These are phyloP conservation scores for Hyphopichia pseudoburtonii DNA, from an alignment of 1,139 yeast genomes.

Conservation along the genomic window DNA sequence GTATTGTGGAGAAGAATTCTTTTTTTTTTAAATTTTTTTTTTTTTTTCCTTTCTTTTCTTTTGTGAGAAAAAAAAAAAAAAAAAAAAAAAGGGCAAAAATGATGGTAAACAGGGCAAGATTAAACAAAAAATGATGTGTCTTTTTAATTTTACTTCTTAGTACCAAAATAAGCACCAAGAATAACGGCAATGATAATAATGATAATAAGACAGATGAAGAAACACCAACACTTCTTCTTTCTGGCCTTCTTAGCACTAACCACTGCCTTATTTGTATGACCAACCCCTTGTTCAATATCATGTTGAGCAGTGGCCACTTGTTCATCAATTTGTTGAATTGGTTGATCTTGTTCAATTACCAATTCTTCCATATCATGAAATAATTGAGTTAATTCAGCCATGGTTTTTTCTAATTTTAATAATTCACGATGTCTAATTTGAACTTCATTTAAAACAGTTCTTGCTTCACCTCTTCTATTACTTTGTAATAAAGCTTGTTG, in stretches of 20 bases:
- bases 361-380: conserved; percentile 96
- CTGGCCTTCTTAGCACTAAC: conserved; percentile 87
- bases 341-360: conserved; percentile 93
- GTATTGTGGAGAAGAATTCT: too few relatives aligned
- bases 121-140: too few relatives aligned
- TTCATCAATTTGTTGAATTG: conserved; percentile 79
- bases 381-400: conserved; percentile 92
- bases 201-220: conserved; percentile 60
- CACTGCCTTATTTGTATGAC: conserved; percentile 90
- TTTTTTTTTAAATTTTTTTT: too few relatives aligned
- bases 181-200: conserved; percentile 68
- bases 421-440: conserved; percentile 96
- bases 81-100: too few relatives aligned
- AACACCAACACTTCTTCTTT: conserved; percentile 88
- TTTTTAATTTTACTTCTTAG: conserved; percentile 12
- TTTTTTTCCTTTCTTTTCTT: too few relatives aligned
- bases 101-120: too few relatives aligned
- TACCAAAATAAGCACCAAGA: conserved; percentile 50
- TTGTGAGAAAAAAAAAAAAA: too few relatives aligned
- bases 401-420: conserved; percentile 90
- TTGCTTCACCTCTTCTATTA: conserved; percentile 94
- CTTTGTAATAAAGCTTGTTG: conserved; percentile 91
- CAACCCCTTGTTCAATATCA: conserved; percentile 92
- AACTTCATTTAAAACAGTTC: conserved; percentile 92
- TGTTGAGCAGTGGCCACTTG: conserved; percentile 82